phyloP scores from a whole-genome alignment of 371 early-diverging fungal species.

The Mucor mucedo region DNA sequence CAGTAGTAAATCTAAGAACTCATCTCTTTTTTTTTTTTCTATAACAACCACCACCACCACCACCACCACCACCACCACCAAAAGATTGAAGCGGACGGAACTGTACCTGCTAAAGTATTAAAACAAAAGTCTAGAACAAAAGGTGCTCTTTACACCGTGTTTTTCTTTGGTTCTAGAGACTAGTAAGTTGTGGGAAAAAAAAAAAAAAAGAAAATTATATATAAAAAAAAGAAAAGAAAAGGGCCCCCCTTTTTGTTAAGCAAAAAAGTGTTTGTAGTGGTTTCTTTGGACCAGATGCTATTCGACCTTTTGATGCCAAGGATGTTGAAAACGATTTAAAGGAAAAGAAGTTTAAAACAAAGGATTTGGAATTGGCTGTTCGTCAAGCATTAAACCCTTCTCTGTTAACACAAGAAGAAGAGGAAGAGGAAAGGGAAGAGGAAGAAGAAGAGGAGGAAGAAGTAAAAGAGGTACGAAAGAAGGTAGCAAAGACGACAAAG shows the following conservation, averaged over 20 bases:
- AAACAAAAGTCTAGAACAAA: slow-evolving; percentile 61
- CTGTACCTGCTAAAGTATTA: slow-evolving; percentile 59
- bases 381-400: slow-evolving; percentile 45
- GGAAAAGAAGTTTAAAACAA: slow-evolving; percentile 44
- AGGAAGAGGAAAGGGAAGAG: slow-evolving; percentile 26
- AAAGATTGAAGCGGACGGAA: slow-evolving; percentile 62
- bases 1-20: background rate
- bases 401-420: slow-evolving; percentile 26
- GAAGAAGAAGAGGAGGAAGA: slow-evolving; percentile 33
- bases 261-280: slow-evolving; percentile 22
- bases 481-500: slow-evolving; percentile 4
- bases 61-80: background rate
- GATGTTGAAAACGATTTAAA: slow-evolving; percentile 34
- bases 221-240: background rate
- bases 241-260: no score
- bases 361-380: slow-evolving; percentile 40
- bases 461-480: slow-evolving; percentile 13
- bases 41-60: no score
- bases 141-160: slow-evolving; percentile 64
- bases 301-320: slow-evolving; percentile 36
- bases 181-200: slow-evolving; percentile 57
- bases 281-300: slow-evolving; percentile 45
- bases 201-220: background rate
- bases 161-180: slow-evolving; percentile 74
- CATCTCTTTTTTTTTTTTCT: slow-evolving; percentile 5